Evolutionary conservation across 2,329 filamentous ascomycete genomes (phyloP).

Genomic region (Aspergillus vadensis): DNA sequence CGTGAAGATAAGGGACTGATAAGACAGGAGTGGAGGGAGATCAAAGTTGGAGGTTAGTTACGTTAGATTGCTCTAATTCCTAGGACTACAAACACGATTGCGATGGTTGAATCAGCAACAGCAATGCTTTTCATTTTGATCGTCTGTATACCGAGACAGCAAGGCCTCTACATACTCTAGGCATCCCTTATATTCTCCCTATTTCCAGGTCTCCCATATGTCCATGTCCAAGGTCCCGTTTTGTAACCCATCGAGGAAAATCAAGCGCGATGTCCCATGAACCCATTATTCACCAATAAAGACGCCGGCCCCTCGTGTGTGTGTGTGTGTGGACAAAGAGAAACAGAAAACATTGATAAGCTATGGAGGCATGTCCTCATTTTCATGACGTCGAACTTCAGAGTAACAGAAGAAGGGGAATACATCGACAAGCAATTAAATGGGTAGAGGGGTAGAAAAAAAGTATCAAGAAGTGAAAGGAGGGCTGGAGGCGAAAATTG

Average conservation of each 20-base stretch:
- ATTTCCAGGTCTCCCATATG: constrained; percentile 24
- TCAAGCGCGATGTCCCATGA: constrained; percentile 24
- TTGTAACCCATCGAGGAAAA: constrained; percentile 22
- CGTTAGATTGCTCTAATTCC: too few relatives aligned
- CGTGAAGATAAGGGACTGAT: background rate
- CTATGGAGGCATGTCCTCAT: constrained; percentile 27
- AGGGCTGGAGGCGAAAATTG: constrained; percentile 13
- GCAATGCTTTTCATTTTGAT: constrained; percentile 18
- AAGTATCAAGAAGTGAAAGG: constrained; percentile 14
- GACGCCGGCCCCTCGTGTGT: constrained; percentile 25
- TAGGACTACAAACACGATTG: too few relatives aligned
- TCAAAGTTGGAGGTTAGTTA: too few relatives aligned
- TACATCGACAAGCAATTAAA: constrained; percentile 18
- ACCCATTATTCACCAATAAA: constrained; percentile 21
- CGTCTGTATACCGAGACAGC: constrained; percentile 26
- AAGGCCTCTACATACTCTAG: constrained; percentile 21
- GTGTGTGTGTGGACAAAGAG: constrained; percentile 21
- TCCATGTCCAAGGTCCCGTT: constrained; percentile 28
- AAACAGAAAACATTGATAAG: constrained; percentile 24
- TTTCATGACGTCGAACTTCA: constrained; percentile 26
- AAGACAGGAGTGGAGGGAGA: background rate
- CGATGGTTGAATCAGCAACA: background rate
- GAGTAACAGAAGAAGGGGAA: constrained; percentile 23
- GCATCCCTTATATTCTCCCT: constrained; percentile 21
- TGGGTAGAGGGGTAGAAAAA: constrained; percentile 4